Evolutionary conservation across 305 asterid genomes (phyloP), one percentile per base, ranked within the genome.

Genomic region (Fraxinus xanthoxyloides): DNA sequence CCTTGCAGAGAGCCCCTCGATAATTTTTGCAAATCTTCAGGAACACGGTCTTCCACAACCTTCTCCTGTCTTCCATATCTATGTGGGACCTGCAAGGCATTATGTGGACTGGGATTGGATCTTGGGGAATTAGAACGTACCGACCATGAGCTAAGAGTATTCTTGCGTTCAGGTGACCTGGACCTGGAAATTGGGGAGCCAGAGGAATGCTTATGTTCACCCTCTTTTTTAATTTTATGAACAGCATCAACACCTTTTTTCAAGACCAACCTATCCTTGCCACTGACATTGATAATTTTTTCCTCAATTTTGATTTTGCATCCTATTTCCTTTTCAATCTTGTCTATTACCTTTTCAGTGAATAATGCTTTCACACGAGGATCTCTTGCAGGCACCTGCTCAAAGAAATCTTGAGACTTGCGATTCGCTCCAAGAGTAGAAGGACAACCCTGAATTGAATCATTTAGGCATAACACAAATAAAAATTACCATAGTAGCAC

Each of bases 391-490:
- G 98, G 97, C 72, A 96, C 96, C 82, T 98, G 88, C 83, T 96
- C 98, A 83, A 96, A 92, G 88, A 94, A 96, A 85, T 96, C 99
- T 90, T 96, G 98, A 30, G 97, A 92, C 93, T 95, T 94, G 51
- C 97, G 95, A 88, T 85, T 92, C 46, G 97, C 97, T 85, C 99
- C 99, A 59, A 96, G 98, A 15, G 99, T 96, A 84, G 98, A 87
- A 7, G 99, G 99, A 83, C 99, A 96, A 77, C 99, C 99, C 99
- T 96, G 81, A 72, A 65, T 72, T 72, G 32, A 6, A 80, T 77
- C 78, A 79, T 74, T 82, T 69, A 88, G 86, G 80, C 80, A 81
- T 70, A n/a, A n/a, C n/a, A n/a, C n/a, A n/a, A n/a, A n/a, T n/a
- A n/a, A n/a, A n/a, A n/a, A n/a, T n/a, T n/a, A n/a, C n/a, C n/a